Evolutionary conservation across 2,329 filamentous ascomycete genomes (phyloP).

Genomic region (Amylocarpus encephaloides): DNA sequence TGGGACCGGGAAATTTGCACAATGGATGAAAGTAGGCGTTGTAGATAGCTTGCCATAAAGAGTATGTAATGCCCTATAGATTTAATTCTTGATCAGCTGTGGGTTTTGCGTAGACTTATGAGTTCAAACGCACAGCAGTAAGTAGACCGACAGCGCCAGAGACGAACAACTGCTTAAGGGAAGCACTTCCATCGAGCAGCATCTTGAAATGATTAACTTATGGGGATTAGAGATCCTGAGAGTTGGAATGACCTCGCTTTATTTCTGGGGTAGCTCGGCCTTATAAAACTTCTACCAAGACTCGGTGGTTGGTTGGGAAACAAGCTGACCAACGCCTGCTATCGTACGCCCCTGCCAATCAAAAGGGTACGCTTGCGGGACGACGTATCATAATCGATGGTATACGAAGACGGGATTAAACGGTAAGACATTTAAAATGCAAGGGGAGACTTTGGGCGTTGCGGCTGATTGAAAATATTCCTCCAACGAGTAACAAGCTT

Average conservation of each 20-base stretch:
- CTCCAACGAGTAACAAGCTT: no score
- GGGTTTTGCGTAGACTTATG: background rate
- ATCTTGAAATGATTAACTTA: background rate
- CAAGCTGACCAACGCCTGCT: no score
- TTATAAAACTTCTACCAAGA: no score
- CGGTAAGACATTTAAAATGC: no score
- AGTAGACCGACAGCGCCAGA: background rate
- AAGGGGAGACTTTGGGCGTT: no score
- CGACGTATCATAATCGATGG: background rate
- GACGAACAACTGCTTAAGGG: background rate
- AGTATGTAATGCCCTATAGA: background rate
- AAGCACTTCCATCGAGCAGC: background rate
- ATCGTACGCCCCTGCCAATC: no score
- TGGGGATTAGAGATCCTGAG: background rate
- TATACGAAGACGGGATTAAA: no score
- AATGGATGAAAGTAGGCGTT: slow-evolving; percentile 1
- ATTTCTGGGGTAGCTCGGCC: background rate
- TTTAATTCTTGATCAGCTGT: background rate
- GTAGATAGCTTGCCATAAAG: slow-evolving; percentile 1
- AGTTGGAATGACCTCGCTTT: background rate
- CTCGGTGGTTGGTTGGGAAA: no score
- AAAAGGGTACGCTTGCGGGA: background rate
- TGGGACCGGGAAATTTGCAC: background rate
- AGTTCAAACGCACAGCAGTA: background rate
- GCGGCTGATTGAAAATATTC: no score